Percentiles rank a stretch among this genome's conserved stretches.
Evolutionary conservation across 2,329 filamentous ascomycete species (phyloP).

Genomic region (Colletotrichum filicis): DNA sequence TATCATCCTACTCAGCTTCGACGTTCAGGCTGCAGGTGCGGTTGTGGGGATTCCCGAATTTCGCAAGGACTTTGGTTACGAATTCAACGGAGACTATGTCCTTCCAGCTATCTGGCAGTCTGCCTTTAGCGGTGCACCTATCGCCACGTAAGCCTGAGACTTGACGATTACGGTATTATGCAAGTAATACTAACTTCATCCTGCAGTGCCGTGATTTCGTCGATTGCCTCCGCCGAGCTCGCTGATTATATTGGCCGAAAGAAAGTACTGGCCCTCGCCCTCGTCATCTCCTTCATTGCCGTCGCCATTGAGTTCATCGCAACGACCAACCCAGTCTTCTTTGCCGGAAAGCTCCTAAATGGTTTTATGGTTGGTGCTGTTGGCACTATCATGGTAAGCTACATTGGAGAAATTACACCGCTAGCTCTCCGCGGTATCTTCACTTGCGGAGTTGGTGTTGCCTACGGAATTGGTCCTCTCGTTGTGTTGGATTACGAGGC

Average conservation of each 20-base stretch:
- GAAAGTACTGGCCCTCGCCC: constrained; percentile 45
- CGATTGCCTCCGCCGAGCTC: constrained; percentile 43
- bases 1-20: constrained; percentile 51
- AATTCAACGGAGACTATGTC: constrained; percentile 50
- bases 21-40: constrained; percentile 52
- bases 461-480: constrained; percentile 46
- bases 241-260: constrained; percentile 48
- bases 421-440: constrained; percentile 43
- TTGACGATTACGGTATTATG: neutral
- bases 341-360: constrained; percentile 54
- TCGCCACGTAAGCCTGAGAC: constrained; percentile 44
- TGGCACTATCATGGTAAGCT: constrained; percentile 42
- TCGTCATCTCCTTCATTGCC: constrained; percentile 49
- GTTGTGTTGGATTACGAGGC: too few relatives aligned
- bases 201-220: constrained; percentile 40
- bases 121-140: constrained; percentile 53
- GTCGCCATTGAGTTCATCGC: constrained; percentile 54
- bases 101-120: constrained; percentile 55
- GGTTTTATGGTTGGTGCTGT: constrained; percentile 48
- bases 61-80: constrained; percentile 55
- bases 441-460: constrained; percentile 43
- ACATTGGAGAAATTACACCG: constrained; percentile 46
- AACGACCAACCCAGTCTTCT: constrained; percentile 52
- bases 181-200: neutral
- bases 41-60: constrained; percentile 57